A percentile compares a stretch with the other conserved stretches of the same genome.
Evolutionary conservation across 371 early-diverging fungal genomes (phyloP).

Genomic region (Parasitella parasitica): DNA sequence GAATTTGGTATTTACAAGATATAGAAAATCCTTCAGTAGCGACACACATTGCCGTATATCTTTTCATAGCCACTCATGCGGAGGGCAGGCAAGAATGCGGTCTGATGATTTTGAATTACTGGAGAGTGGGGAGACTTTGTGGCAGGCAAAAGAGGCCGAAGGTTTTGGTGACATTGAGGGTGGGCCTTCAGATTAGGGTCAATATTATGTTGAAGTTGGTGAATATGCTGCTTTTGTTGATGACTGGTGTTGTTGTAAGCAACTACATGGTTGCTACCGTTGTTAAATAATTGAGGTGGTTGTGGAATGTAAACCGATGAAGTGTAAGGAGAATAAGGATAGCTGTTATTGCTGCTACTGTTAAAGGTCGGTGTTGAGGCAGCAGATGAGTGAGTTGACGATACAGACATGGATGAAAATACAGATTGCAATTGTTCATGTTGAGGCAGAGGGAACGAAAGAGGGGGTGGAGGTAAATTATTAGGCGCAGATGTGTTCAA

Average conservation of each 20-base stretch:
- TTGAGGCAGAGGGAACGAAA: neutral
- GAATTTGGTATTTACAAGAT: slow-evolving; percentile 4
- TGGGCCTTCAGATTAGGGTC: slow-evolving; percentile 6
- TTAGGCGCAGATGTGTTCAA: neutral
- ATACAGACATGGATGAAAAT: slow-evolving; percentile 13
- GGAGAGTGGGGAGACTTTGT: slow-evolving; percentile 15
- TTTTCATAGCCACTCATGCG: slow-evolving; percentile 42
- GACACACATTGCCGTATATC: slow-evolving; percentile 39
- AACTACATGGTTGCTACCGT: neutral
- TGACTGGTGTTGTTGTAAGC: neutral
- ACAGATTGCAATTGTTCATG: slow-evolving; percentile 9
- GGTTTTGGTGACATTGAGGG: neutral
- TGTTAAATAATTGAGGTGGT: slow-evolving; percentile 18
- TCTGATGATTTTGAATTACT: slow-evolving; percentile 1
- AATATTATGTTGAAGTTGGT: neutral
- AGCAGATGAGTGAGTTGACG: neutral
- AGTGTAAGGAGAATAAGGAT: slow-evolving; percentile 3
- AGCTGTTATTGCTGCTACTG: neutral
- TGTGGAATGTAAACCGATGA: slow-evolving; percentile 20
- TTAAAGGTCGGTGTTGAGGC: slow-evolving; percentile 3
- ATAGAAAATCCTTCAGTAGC: slow-evolving; percentile 20
- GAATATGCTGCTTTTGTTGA: slow-evolving; percentile 13
- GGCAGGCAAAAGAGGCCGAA: slow-evolving; percentile 26
- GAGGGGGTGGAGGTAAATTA: slow-evolving; percentile 9
- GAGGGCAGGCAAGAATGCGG: slow-evolving; percentile 17